These are phyloP conservation scores for Colletotrichum horii DNA, from an alignment of 2,329 filamentous ascomycete species.

Conservation along the genomic window DNA sequence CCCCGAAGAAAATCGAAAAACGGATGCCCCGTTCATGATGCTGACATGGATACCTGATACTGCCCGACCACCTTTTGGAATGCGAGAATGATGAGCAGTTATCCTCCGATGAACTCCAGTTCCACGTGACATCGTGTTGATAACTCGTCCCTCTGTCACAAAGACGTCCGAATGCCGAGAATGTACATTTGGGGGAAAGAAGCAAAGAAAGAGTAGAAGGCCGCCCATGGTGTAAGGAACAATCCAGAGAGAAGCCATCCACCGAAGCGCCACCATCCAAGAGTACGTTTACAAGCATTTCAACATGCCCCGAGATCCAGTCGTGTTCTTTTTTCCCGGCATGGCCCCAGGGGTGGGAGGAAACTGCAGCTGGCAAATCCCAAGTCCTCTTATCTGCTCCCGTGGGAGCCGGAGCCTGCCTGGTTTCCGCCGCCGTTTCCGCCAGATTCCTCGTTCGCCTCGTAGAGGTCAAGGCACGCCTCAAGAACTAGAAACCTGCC, in stretches of 20 bases:
- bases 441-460: constrained; percentile 39
- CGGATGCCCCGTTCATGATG: constrained; percentile 7
- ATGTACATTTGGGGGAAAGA: neutral
- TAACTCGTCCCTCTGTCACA: neutral
- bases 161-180: constrained; percentile 8
- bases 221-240: neutral
- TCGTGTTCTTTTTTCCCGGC: neutral
- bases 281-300: neutral
- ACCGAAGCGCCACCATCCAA: neutral
- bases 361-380: neutral
- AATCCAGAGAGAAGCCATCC: neutral
- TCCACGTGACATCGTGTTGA: constrained; percentile 16
- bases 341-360: neutral
- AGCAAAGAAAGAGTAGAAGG: neutral
- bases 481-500: constrained; percentile 31
- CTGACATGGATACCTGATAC: constrained; percentile 19
- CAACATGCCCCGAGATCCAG: neutral
- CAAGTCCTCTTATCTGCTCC: constrained; percentile 11
- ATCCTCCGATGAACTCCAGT: constrained; percentile 12
- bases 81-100: constrained; percentile 14
- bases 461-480: constrained; percentile 51
- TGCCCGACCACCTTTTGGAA: constrained; percentile 14
- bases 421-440: constrained; percentile 27
- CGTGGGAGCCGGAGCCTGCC: constrained; percentile 16
- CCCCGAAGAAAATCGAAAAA: constrained; percentile 14